A percentile compares a stretch with the other conserved stretches of the same genome.
These are phyloP conservation scores for Teratosphaeria gauchensis DNA, from an alignment of 2,329 filamentous ascomycete species.

Conservation along the genomic window DNA sequence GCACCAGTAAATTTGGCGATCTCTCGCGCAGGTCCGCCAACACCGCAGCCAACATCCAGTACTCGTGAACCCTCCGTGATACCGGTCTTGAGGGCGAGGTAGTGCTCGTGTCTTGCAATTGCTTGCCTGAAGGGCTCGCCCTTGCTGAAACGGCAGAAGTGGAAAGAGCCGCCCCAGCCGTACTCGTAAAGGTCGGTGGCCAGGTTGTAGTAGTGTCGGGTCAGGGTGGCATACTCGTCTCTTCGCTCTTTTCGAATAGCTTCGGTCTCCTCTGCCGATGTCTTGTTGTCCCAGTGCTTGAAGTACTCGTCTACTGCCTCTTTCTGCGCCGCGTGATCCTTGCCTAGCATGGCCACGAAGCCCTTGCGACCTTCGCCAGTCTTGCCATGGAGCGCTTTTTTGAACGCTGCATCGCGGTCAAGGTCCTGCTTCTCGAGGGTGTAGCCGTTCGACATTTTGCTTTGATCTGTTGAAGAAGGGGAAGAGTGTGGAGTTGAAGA, in stretches of 20 bases:
- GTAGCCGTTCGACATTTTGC: conserved; percentile 14
- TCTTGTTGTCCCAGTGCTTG: conserved; percentile 91
- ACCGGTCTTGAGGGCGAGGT: conserved; percentile 81
- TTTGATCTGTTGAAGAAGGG: not conserved
- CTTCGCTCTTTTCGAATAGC: conserved; percentile 66
- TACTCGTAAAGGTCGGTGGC: conserved; percentile 52
- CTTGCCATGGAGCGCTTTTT: conserved; percentile 68
- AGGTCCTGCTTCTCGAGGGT: conserved; percentile 33
- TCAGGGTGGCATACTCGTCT: conserved; percentile 85
- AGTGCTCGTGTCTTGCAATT: conserved; percentile 95
- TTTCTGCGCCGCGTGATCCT: conserved; percentile 69
- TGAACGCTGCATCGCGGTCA: conserved; percentile 58
- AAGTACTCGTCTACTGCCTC: conserved; percentile 85
- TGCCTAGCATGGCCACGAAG: conserved; percentile 77
- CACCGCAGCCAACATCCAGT: conserved; percentile 92
- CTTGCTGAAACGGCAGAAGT: conserved; percentile 88
- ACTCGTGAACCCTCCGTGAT: conserved; percentile 82
- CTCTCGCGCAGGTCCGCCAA: conserved; percentile 88
- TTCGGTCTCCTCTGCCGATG: conserved; percentile 67
- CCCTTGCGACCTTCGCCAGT: conserved; percentile 67
- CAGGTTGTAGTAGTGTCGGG: conserved; percentile 60
- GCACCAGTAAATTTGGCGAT: conserved; percentile 91
- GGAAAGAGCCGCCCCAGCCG: conserved; percentile 92
- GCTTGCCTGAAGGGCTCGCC: conserved; percentile 84
- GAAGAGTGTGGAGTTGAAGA: not conserved